Conservation (phyloP, 371 early-diverging fungal genomes). For the Circinella minor region DNA sequence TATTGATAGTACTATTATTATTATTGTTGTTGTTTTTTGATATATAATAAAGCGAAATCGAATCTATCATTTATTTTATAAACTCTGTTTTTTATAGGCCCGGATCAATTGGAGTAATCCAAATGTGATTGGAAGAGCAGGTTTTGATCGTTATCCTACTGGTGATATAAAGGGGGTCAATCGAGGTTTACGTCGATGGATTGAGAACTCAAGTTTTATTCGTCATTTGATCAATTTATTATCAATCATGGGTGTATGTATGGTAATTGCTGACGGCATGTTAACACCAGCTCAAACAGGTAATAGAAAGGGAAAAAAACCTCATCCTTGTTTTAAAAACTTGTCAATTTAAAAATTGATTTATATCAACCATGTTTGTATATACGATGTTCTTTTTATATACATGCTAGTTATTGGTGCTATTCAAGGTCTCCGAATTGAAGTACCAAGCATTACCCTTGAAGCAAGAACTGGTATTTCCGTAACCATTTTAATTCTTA, state of each 20-base stretch:
- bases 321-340: too few relatives aligned
- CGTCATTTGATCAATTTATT: constrained; percentile 22
- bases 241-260: constrained; percentile 32
- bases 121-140: constrained; percentile 10
- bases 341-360: too few relatives aligned
- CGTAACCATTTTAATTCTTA: constrained; percentile 42
- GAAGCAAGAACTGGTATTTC: constrained; percentile 26
- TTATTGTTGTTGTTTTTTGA: background rate
- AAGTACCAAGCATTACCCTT: constrained; percentile 19
- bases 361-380: too few relatives aligned
- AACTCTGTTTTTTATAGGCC: constrained; percentile 7
- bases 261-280: constrained; percentile 47
- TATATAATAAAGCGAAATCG: too few relatives aligned
- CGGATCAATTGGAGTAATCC: constrained; percentile 29
- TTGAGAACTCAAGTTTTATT: constrained; percentile 26
- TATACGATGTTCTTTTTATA: background rate
- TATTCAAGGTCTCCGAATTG: constrained; percentile 27
- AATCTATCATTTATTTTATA: background rate
- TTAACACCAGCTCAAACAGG: constrained; percentile 45
- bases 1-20: too few relatives aligned
- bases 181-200: constrained; percentile 19
- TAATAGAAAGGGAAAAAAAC: background rate
- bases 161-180: constrained; percentile 21
- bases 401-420: constrained; percentile 23
- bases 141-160: constrained; percentile 21